Conservation (phyloP, 768 basidiomycete genomes). For the Collybiopsis confluens region DNA sequence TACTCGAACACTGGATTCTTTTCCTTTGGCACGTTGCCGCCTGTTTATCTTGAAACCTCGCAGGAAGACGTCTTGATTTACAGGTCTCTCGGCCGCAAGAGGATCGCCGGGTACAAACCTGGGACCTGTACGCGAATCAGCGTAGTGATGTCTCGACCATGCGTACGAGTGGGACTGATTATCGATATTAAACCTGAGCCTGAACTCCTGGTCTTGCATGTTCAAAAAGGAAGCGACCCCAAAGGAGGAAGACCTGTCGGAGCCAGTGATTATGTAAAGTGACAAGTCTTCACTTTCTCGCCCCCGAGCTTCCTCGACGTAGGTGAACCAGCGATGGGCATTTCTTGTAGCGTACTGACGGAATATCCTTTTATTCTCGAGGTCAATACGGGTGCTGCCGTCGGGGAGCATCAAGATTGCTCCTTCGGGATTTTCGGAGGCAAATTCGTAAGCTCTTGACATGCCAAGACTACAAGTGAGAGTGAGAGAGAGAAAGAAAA, state of each 20-base stretch:
- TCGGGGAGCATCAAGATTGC: constrained; percentile 7
- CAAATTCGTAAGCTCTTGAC: constrained; percentile 1
- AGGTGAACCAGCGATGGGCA: constrained; percentile 5
- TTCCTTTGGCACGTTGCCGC: not conserved
- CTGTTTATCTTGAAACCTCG: constrained; percentile 6
- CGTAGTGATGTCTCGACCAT: constrained; percentile 2
- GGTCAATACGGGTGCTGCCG: constrained; percentile 2
- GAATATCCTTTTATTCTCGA: constrained; percentile 3
- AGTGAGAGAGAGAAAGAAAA: not conserved
- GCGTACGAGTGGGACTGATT: not conserved
- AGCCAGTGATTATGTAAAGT: constrained; percentile 8
- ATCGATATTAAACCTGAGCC: not conserved
- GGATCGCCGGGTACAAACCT: not conserved
- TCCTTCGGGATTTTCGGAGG: not conserved
- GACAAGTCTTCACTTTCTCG: constrained; percentile 4
- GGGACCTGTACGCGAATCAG: constrained; percentile 1
- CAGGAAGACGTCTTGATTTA: constrained; percentile 7
- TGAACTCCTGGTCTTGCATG: not conserved
- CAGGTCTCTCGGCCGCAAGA: not conserved
- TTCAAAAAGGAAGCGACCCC: constrained; percentile 7
- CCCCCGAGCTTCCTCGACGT: constrained; percentile 2
- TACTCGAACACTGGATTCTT: not conserved
- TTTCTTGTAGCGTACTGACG: constrained; percentile 8
- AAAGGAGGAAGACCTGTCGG: constrained; percentile 4
- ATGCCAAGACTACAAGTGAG: not conserved